Conservation (phyloP, 1,139 yeast genomes). For the Taiozyma sp. region DNA sequence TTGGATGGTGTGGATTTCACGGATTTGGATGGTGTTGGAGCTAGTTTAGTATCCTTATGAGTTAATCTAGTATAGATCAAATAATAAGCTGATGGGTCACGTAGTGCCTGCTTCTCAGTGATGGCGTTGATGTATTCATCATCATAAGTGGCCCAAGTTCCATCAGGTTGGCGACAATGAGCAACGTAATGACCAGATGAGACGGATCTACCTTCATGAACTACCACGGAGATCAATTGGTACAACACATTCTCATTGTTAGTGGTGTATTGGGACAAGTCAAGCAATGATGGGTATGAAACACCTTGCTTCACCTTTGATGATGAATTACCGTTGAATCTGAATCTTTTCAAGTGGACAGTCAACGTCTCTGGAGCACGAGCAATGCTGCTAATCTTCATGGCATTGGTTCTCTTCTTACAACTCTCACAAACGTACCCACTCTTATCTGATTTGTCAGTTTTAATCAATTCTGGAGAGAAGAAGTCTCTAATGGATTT, state of each 20-base stretch:
- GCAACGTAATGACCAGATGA: slow-evolving; percentile 93
- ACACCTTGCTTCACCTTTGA: slow-evolving; percentile 87
- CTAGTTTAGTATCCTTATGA: slow-evolving; percentile 31
- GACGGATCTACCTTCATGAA: slow-evolving; percentile 91
- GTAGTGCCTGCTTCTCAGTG: slow-evolving; percentile 66
- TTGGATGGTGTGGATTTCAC: neutral
- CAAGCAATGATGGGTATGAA: slow-evolving; percentile 70
- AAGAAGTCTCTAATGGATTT: slow-evolving; percentile 76
- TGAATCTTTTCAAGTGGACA: slow-evolving; percentile 83
- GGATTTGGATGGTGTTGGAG: neutral
- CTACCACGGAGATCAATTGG: slow-evolving; percentile 77
- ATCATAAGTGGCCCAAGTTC: slow-evolving; percentile 89
- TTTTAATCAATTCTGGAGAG: slow-evolving; percentile 67
- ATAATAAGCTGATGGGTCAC: slow-evolving; percentile 87
- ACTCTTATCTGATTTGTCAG: slow-evolving; percentile 54
- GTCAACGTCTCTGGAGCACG: slow-evolving; percentile 85
- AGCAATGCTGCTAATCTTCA: slow-evolving; percentile 67
- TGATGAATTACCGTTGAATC: slow-evolving; percentile 71
- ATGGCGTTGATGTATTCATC: slow-evolving; percentile 81
- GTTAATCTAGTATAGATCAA: slow-evolving; percentile 75
- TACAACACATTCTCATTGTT: slow-evolving; percentile 49
- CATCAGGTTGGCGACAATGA: slow-evolving; percentile 87
- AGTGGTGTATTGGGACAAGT: slow-evolving; percentile 60
- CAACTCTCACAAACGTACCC: slow-evolving; percentile 91
- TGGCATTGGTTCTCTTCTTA: slow-evolving; percentile 68